Conservation (phyloP, 805 yeast species). For the Candida nitratophila region DNA sequence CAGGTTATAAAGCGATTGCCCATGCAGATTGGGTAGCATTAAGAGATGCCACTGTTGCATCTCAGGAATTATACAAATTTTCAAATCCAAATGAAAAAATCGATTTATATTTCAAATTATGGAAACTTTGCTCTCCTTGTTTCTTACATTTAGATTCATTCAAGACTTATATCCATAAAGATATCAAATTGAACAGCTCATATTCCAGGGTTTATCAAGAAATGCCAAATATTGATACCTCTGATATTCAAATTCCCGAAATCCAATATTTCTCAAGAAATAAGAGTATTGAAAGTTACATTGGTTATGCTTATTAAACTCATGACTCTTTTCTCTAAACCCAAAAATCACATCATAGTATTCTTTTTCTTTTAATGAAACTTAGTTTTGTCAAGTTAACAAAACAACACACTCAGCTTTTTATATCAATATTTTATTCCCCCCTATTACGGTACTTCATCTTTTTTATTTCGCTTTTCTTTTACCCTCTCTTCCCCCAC, state of each 20-base stretch:
- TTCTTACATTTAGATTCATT: slow-evolving; percentile 42
- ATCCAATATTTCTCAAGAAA: slow-evolving; percentile 27
- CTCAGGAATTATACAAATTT: slow-evolving; percentile 27
- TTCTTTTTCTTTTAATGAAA: too few species aligned
- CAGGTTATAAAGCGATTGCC: slow-evolving; percentile 58
- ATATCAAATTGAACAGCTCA: slow-evolving; percentile 35
- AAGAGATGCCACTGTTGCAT: slow-evolving; percentile 64
- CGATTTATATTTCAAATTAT: slow-evolving; percentile 46
- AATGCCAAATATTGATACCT: slow-evolving; percentile 29
- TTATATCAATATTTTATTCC: too few species aligned
- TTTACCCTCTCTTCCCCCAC: too few species aligned
- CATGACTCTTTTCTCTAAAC: too few species aligned
- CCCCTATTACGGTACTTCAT: too few species aligned
- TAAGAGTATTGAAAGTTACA: slow-evolving; percentile 21
- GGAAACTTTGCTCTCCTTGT: slow-evolving; percentile 41
- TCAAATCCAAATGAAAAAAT: slow-evolving; percentile 35
- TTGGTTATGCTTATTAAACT: slow-evolving; percentile 18
- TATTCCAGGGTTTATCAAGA: slow-evolving; percentile 30
- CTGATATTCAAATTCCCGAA: slow-evolving; percentile 35
- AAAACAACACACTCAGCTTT: too few species aligned
- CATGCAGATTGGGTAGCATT: slow-evolving; percentile 82
- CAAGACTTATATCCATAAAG: slow-evolving; percentile 37
- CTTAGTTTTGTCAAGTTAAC: too few species aligned
- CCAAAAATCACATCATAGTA: too few species aligned
- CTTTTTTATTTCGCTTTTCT: too few species aligned